These are phyloP conservation scores for Toxoplasma gondii DNA, from an alignment of 169 alveolate genomes.

Conservation along the genomic window DNA sequence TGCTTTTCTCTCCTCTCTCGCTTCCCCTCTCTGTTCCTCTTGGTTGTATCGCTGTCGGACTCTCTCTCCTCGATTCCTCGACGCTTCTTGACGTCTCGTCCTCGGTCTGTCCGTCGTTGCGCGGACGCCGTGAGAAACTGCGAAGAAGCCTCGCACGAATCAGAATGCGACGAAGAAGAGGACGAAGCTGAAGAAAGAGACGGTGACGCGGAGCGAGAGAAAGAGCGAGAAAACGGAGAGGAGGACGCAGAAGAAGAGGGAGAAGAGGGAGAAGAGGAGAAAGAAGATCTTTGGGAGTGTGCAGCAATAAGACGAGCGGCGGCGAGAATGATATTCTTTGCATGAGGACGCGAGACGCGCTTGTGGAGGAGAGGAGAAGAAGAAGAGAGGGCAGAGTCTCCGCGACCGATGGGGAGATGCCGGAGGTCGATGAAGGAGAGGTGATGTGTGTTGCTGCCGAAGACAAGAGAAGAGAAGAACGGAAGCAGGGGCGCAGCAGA, in stretches of 20 bases:
- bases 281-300: background rate
- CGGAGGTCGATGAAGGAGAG: background rate
- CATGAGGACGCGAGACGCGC: background rate
- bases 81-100: too few species aligned
- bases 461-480: background rate
- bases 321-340: background rate
- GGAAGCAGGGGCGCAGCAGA: background rate
- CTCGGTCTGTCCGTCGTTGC: too few species aligned
- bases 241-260: background rate
- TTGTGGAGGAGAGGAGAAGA: background rate
- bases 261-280: background rate
- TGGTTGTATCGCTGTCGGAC: too few species aligned
- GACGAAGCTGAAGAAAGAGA: too few species aligned
- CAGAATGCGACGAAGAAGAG: too few species aligned
- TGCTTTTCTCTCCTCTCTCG: too few species aligned
- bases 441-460: conserved; percentile 23
- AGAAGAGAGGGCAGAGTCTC: background rate
- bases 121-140: too few species aligned
- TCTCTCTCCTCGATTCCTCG: too few species aligned
- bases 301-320: background rate
- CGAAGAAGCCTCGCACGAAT: too few species aligned
- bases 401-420: conserved; percentile 12
- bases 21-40: too few species aligned
- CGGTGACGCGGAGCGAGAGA: too few species aligned
- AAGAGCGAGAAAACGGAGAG: background rate